Evolutionary conservation across 352 stramenopile species (phyloP).

Genomic region (Pythium rhizo-oryzae): DNA sequence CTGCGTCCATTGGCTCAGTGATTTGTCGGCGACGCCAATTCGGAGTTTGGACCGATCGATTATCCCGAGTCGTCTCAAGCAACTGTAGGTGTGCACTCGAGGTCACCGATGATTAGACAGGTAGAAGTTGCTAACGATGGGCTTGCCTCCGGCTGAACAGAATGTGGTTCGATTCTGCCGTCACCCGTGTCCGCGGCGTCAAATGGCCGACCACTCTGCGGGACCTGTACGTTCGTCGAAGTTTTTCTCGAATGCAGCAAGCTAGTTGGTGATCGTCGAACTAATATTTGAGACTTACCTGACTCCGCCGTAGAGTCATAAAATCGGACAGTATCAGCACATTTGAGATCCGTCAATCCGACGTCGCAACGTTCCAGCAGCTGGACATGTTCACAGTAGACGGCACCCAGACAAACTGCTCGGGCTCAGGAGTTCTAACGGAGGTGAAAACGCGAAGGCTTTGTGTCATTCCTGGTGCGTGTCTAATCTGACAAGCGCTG

Average conservation of each 20-base stretch:
- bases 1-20: too few relatives aligned
- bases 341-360: slow-evolving; percentile 7
- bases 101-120: too few relatives aligned
- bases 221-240: too few relatives aligned
- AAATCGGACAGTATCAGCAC: not conserved
- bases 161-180: too few relatives aligned
- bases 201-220: not conserved
- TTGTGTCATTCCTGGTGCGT: too few relatives aligned
- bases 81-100: not conserved
- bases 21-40: too few relatives aligned
- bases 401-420: not conserved
- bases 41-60: too few relatives aligned
- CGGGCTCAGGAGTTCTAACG: not conserved
- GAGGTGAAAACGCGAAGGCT: too few relatives aligned
- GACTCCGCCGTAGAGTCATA: not conserved
- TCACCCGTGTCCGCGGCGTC: too few relatives aligned
- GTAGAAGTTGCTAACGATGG: too few relatives aligned
- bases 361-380: not conserved
- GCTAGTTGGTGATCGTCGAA: not conserved
- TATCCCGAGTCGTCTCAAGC: not conserved
- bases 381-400: not conserved
- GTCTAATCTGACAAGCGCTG: too few relatives aligned
- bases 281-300: not conserved
- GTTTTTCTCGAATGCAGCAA: not conserved
- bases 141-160: too few relatives aligned